Base-by-base conservation (phyloP, 495 filamentous ascomycete species). In the Penicillium soppii region DNA sequence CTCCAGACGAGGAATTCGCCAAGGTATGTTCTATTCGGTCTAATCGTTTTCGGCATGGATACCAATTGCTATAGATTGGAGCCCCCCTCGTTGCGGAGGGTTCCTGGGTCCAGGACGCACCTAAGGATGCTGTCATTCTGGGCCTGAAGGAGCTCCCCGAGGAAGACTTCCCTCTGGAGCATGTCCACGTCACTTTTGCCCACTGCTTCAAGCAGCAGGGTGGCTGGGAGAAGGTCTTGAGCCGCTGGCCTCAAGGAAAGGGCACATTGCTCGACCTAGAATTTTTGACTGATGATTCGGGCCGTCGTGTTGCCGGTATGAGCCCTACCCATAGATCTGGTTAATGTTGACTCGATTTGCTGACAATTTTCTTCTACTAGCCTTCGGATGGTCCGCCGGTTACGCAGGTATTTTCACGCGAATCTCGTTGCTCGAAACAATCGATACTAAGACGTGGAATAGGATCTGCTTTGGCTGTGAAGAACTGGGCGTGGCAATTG, bases 141-240 rank as follows among this genome's bases (percentile, higher is more conserved):
- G 92, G 94, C 30, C 78, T 98, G 41, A 98, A 98, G 80, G 94
- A 97, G 75, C 79, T 97, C 13, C 89, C 89, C 6, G 91, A 95
- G 63, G 87, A 95, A 59, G 83, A 85, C 26, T 91, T 91, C 63
- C 91, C 92, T 29, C 82, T 97, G 42, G 84, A 87, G 73, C 90
- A 97, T 60, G 82, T 83, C 12, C 88, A 92, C 68, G 82, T 98
- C 53, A 87, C 91, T 54, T 96, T 96, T 59, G 89, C 85, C 33
- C 79, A 83, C 62, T 89, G 82, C 73, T 95, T 91, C 76, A 96
- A 96, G 79, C 73, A 86, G 58, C 94, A 97, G 71, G 83, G 73
- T 39, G 89, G 88, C 19, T 97, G 91, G 92, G 84, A 89, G 54
- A 76, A 81, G 9, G 87, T 91, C 17, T 82, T 98, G 12, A 79